These are phyloP conservation scores for Nitzschia palea DNA, from an alignment of 108 stramenopile species.

Conservation along the genomic window DNA sequence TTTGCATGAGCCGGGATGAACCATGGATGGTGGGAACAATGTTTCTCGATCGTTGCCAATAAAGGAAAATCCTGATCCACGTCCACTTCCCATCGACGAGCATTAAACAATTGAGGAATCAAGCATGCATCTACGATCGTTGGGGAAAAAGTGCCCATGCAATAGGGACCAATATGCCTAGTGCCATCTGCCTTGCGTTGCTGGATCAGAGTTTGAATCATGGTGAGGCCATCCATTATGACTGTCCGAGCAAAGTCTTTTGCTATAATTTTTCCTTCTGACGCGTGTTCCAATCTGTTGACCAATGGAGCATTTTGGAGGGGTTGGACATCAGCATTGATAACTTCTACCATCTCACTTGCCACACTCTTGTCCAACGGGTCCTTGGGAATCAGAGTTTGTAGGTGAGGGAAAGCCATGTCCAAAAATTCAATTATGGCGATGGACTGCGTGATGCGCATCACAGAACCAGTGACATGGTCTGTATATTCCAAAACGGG, in stretches of 20 bases:
- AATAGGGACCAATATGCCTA: constrained; percentile 48
- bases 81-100: constrained; percentile 58
- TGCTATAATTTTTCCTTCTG: constrained; percentile 30
- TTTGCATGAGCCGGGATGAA: constrained; percentile 30
- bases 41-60: constrained; percentile 51
- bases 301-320: constrained; percentile 59
- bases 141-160: constrained; percentile 65
- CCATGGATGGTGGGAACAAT: constrained; percentile 60
- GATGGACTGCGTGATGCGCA: constrained; percentile 56
- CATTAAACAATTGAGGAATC: constrained; percentile 75
- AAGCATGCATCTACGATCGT: constrained; percentile 73
- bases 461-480: constrained; percentile 14
- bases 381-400: constrained; percentile 44
- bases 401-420: constrained; percentile 46
- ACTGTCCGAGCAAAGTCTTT: constrained; percentile 44
- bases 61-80: constrained; percentile 51
- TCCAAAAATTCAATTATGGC: constrained; percentile 84
- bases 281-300: constrained; percentile 26
- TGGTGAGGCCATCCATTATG: constrained; percentile 52
- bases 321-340: constrained; percentile 72
- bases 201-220: constrained; percentile 49
- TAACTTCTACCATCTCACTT: constrained; percentile 65
- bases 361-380: constrained; percentile 47
- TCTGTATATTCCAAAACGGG: constrained; percentile 62
- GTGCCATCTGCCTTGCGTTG: constrained; percentile 12